These are phyloP conservation scores for Amylocystis lapponica DNA, from an alignment of 768 basidiomycete genomes.

Conservation along the genomic window DNA sequence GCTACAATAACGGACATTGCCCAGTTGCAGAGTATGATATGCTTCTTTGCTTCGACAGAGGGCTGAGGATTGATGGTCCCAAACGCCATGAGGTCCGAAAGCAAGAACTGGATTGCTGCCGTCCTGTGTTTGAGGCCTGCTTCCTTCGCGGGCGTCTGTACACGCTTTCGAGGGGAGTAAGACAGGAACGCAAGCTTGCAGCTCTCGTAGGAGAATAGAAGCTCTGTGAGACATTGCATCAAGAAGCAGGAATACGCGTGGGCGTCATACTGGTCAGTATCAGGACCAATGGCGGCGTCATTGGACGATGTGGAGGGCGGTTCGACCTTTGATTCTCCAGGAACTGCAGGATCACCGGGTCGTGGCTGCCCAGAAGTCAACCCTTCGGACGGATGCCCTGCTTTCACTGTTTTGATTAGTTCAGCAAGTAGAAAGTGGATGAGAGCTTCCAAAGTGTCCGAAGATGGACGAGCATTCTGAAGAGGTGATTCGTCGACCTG, in stretches of 20 bases:
- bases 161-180: conserved; percentile 60
- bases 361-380: not conserved
- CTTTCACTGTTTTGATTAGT: conserved; percentile 53
- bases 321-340: not conserved
- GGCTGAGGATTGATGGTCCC: conserved; percentile 64
- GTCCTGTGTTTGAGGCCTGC: conserved; percentile 50
- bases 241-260: conserved; percentile 70
- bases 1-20: conserved; percentile 88
- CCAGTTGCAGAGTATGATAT: conserved; percentile 70
- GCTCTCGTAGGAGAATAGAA: conserved; percentile 86
- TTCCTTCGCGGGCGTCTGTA: conserved; percentile 61
- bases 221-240: conserved; percentile 88
- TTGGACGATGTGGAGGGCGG: not conserved
- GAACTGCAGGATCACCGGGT: not conserved
- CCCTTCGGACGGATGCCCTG: conserved; percentile 20
- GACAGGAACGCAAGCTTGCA: conserved; percentile 89
- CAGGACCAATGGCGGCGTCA: not conserved
- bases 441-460: conserved; percentile 49
- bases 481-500: conserved; percentile 42
- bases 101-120: conserved; percentile 70
- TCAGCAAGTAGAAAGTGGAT: conserved; percentile 72
- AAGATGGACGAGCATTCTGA: conserved; percentile 7
- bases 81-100: conserved; percentile 78
- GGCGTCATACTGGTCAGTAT: conserved; percentile 15
- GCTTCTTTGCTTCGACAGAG: conserved; percentile 47